Conservation (phyloP, 1,139 yeast genomes). For the Saccharomyces hybrid region DNA sequence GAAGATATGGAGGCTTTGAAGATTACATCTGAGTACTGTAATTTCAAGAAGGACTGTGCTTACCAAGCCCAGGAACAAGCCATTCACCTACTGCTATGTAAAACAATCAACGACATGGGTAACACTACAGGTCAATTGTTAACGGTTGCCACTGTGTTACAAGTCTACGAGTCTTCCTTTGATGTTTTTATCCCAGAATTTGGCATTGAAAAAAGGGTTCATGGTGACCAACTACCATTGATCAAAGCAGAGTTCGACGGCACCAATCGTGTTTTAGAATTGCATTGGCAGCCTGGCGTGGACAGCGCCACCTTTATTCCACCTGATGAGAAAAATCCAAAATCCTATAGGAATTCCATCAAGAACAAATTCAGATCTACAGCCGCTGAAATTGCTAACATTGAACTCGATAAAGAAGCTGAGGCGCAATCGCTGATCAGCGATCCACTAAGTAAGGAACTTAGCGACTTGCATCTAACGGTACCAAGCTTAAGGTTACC, state of each 20-base stretch:
- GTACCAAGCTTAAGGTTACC: slow-evolving; percentile 49
- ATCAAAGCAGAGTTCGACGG: slow-evolving; percentile 89
- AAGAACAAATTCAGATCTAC: slow-evolving; percentile 73
- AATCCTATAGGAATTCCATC: slow-evolving; percentile 69
- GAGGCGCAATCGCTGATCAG: slow-evolving; percentile 29
- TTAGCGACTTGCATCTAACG: slow-evolving; percentile 43
- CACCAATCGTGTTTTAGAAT: slow-evolving; percentile 56
- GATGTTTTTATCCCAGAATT: slow-evolving; percentile 91
- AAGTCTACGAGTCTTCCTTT: slow-evolving; percentile 92
- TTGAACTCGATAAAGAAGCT: slow-evolving; percentile 15
- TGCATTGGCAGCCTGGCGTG: slow-evolving; percentile 86
- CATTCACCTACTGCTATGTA: slow-evolving; percentile 75
- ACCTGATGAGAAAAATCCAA: slow-evolving; percentile 72
- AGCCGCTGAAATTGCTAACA: slow-evolving; percentile 63
- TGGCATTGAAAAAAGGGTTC: slow-evolving; percentile 95
- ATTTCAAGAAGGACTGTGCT: slow-evolving; percentile 93
- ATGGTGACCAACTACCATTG: slow-evolving; percentile 92
- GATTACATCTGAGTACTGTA: slow-evolving; percentile 84
- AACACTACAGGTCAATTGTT: slow-evolving; percentile 72
- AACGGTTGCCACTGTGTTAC: slow-evolving; percentile 80
- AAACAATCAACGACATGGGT: slow-evolving; percentile 74
- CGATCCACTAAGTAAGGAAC: slow-evolving; percentile 42
- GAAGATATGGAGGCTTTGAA: slow-evolving; percentile 69
- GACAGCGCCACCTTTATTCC: slow-evolving; percentile 91
- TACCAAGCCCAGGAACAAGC: slow-evolving; percentile 92